Evolutionary conservation across 202 grass and related monocot species (phyloP).

Genomic region (Zizania palustris): DNA sequence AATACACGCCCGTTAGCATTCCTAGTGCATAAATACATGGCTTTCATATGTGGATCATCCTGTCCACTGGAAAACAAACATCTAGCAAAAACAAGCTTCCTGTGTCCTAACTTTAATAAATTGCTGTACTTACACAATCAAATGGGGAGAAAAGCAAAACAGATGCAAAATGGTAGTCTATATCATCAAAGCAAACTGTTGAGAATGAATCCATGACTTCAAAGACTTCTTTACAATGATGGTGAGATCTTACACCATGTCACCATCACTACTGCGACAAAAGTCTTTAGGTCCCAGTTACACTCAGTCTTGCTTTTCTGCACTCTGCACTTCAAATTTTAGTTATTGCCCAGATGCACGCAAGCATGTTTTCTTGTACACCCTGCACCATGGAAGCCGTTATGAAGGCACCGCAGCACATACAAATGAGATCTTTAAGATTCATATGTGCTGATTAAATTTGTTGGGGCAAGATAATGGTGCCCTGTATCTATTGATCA

Average conservation of each 20-base stretch:
- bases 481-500: conserved; percentile 42
- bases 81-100: conserved; percentile 27
- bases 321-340: conserved; percentile 36
- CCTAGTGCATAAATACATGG: conserved; percentile 19
- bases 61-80: background rate
- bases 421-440: conserved; percentile 28
- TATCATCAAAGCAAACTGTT: conserved; percentile 50
- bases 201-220: conserved; percentile 1
- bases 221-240: conserved; percentile 51
- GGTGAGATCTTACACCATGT: conserved; percentile 33
- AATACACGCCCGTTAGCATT: conserved; percentile 12
- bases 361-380: conserved; percentile 27
- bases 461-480: conserved; percentile 37
- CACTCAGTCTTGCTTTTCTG: conserved; percentile 37
- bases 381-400: conserved; percentile 25
- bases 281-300: conserved; percentile 33
- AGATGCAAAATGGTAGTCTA: conserved; percentile 31
- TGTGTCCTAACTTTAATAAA: conserved; percentile 43
- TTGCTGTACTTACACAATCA: conserved; percentile 49
- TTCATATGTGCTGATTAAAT: conserved; percentile 36
- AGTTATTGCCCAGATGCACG: background rate
- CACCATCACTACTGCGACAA: conserved; percentile 38
- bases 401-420: conserved; percentile 19
- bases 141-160: conserved; percentile 8
- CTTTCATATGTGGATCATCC: conserved; percentile 18